Percentiles rank a stretch among this genome's conserved stretches.
Evolutionary conservation across 306 rosid genomes (phyloP).

Genomic region (Medicago ruthenica): DNA sequence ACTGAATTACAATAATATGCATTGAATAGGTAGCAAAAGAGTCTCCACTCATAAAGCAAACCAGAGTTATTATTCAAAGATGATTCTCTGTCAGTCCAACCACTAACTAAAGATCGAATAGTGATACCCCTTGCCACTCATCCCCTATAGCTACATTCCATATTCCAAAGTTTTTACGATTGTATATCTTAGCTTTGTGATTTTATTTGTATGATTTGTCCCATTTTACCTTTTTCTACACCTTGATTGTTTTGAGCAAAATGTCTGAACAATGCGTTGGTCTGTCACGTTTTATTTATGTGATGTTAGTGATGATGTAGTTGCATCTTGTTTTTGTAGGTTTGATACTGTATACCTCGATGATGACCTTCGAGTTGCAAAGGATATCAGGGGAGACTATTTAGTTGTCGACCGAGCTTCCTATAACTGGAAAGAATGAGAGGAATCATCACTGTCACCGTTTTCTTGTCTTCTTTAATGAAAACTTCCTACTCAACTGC

Average conservation of each 20-base stretch:
- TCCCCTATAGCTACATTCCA: not conserved
- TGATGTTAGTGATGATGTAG: conserved; percentile 21
- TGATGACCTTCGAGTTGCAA: conserved; percentile 73
- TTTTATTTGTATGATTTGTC: not conserved
- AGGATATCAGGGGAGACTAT: conserved; percentile 90
- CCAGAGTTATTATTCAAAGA: not conserved
- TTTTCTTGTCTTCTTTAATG: not conserved
- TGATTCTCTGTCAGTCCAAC: not conserved
- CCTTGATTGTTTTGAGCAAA: not conserved
- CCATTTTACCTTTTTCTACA: not conserved
- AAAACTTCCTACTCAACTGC: conserved; percentile 1
- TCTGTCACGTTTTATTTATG: not conserved
- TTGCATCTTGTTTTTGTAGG: conserved; percentile 57
- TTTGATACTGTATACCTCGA: conserved; percentile 80
- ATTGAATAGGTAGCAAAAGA: not conserved
- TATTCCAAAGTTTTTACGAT: not conserved
- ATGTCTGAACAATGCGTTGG: not conserved
- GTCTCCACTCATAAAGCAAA: not conserved
- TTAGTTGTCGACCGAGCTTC: conserved; percentile 82
- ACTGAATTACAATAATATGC: not conserved
- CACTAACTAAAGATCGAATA: too few species aligned
- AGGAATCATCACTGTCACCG: conserved; percentile 23
- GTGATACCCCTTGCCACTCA: too few species aligned
- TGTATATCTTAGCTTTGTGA: not conserved
- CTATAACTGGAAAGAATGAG: conserved; percentile 78